Percentiles rank a stretch among this genome's conserved stretches.
These are phyloP conservation scores for Aspergillus ochraceus DNA, from an alignment of 2,329 filamentous ascomycete genomes.

Conservation along the genomic window DNA sequence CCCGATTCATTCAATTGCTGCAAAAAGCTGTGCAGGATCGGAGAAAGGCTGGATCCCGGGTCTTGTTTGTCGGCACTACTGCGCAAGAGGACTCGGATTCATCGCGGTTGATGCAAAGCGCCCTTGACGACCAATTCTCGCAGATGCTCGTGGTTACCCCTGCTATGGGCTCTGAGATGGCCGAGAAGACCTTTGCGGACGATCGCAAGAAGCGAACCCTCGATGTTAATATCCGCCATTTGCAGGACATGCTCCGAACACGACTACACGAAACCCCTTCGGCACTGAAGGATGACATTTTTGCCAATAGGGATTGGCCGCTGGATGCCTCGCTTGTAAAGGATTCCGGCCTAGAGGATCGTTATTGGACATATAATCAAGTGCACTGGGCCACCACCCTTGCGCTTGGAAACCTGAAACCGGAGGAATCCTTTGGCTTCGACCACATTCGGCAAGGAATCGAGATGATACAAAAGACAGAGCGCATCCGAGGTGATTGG, in stretches of 20 bases:
- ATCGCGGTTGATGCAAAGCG: conserved; percentile 49
- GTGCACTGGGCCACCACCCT: conserved; percentile 61
- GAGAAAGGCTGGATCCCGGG: conserved; percentile 68
- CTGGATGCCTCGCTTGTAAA: conserved; percentile 28
- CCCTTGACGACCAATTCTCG: conserved; percentile 48
- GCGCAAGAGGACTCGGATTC: conserved; percentile 49
- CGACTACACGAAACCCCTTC: conserved; percentile 34
- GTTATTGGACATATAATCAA: conserved; percentile 60
- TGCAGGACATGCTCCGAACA: conserved; percentile 60
- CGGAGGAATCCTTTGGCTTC: conserved; percentile 42
- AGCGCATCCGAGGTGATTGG: conserved; percentile 40
- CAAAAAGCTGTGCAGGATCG: conserved; percentile 70
- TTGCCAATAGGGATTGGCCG: conserved; percentile 31
- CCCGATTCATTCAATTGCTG: conserved; percentile 67
- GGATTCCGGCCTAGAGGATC: conserved; percentile 48
- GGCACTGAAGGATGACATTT: conserved; percentile 34
- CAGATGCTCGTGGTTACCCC: conserved; percentile 58
- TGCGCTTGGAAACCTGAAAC: conserved; percentile 51
- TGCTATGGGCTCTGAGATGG: conserved; percentile 38
- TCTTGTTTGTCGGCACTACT: conserved; percentile 80
- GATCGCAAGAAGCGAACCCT: conserved; percentile 51
- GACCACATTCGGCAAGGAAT: conserved; percentile 39
- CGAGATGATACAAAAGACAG: conserved; percentile 42
- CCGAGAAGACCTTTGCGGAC: conserved; percentile 45
- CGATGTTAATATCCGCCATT: conserved; percentile 64